phyloP scores from a whole-genome alignment of 1,284 basidiomycete species.

The Erythrobasidium hasegawianum region DNA sequence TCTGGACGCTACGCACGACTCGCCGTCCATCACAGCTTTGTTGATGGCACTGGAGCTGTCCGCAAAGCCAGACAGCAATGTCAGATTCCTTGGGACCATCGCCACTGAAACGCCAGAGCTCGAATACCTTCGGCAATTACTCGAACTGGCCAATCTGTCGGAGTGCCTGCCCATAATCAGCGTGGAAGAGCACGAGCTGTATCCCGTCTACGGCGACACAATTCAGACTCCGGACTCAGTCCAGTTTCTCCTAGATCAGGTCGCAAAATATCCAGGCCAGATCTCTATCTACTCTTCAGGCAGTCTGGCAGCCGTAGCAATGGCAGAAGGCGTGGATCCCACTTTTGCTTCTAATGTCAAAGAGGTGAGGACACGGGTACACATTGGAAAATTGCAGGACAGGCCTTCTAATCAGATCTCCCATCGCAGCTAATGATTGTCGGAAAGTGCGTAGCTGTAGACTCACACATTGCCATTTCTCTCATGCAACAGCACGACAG shows the following conservation, averaged over 20 bases:
- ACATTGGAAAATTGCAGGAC: too few relatives aligned
- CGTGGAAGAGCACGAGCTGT: constrained; percentile 13
- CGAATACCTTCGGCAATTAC: not conserved
- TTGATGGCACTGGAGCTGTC: constrained; percentile 23
- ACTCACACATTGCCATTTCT: not conserved
- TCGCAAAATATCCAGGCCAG: constrained; percentile 14
- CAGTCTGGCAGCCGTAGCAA: constrained; percentile 8
- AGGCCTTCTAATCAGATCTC: too few relatives aligned
- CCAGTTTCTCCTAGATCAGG: constrained; percentile 14
- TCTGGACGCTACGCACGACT: constrained; percentile 21
- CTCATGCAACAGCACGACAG: too few relatives aligned
- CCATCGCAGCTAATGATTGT: constrained; percentile 14
- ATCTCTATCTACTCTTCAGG: constrained; percentile 17
- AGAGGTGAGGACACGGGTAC: too few relatives aligned
- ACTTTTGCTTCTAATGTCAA: constrained; percentile 4
- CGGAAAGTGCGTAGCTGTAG: not conserved
- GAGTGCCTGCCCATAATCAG: constrained; percentile 8
- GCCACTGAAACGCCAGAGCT: constrained; percentile 14
- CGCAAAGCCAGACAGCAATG: not conserved
- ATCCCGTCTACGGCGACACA: constrained; percentile 7
- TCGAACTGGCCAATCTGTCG: not conserved
- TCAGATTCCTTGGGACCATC: constrained; percentile 15
- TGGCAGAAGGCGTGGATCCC: constrained; percentile 14
- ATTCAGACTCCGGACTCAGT: constrained; percentile 8
- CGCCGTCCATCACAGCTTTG: constrained; percentile 23